Base-by-base conservation (phyloP, 441 rosid species). In the Monsonia emarginata region DNA sequence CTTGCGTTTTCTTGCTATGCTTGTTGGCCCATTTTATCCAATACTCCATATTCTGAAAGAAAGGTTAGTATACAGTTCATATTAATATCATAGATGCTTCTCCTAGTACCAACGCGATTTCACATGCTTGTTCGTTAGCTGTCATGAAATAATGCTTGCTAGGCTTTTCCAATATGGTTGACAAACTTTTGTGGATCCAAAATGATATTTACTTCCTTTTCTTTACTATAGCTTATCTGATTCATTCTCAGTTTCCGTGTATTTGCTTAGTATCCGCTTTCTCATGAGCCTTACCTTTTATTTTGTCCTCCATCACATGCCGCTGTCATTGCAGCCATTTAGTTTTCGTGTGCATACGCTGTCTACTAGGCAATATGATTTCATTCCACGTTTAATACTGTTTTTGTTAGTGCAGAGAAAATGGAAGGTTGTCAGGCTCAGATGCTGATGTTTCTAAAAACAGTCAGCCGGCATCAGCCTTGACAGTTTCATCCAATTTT, bases 401-500 rank as follows among this genome's bases (percentile, higher is more conserved):
- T 78, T 50, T 54, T 68, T 59, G 42, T 71, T 70, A 1, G 60
- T 74, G 59, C 85, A 87, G 96, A 75, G 94, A 86, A 79, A 74
- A 75, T 50, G 72, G 78, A 42, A 86, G 82, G 79, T 81, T 81
- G 70, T 74, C 73, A 0, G 75, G 80, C 64, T 64, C 78, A 57
- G 94, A 86, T 52, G 67, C 85, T 64, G 91, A 87, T 67, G 80
- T 74, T 78, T 74, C 81, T 58, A 88, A 79, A 75, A 78, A 73
- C 74, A 81, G 59, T 63, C 91, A 79, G 72, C 69, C 76, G 50
- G 69, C 75, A 18, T 78, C 88, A 63, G 80, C 83, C 72, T 73
- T 86, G 63, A 82, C 89, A 18, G 85, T 88, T 73, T 88, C 95
- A 70, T 88, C 94, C 64, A 89, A 89, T 73, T 89, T 87, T 78